phyloP scores from a whole-genome alignment of 768 basidiomycete species.

The Termitomyces sp. region DNA sequence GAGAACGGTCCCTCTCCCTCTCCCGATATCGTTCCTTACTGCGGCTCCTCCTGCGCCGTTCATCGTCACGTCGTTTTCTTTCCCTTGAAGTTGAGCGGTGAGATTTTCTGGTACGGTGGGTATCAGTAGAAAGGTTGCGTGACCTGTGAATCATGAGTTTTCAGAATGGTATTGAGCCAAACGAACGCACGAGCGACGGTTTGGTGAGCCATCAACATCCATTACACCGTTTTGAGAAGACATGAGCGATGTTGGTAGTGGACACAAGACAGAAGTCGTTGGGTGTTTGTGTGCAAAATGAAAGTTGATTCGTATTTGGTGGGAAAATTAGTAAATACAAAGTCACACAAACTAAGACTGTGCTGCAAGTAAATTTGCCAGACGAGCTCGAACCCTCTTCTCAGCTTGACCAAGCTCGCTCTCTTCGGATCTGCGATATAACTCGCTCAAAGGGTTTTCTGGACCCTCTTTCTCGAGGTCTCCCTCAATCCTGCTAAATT shows the following conservation, averaged over 20 bases:
- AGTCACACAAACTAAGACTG: constrained; percentile 8
- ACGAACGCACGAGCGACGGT: constrained; percentile 51
- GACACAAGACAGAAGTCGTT: neutral
- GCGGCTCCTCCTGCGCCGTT: constrained; percentile 56
- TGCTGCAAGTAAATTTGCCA: constrained; percentile 31
- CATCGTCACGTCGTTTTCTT: constrained; percentile 49
- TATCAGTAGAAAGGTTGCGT: constrained; percentile 74
- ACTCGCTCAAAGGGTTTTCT: constrained; percentile 47
- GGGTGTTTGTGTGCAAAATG: constrained; percentile 2
- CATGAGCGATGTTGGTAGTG: constrained; percentile 22
- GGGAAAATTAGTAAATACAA: constrained; percentile 6
- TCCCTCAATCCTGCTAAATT: constrained; percentile 50
- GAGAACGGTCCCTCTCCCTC: constrained; percentile 49
- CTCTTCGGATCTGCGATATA: constrained; percentile 45
- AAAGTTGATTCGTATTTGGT: constrained; percentile 11
- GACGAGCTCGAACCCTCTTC: constrained; percentile 46
- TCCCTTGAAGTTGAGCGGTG: constrained; percentile 70
- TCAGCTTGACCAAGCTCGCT: constrained; percentile 54
- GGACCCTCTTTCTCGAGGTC: constrained; percentile 51
- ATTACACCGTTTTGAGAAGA: constrained; percentile 49
- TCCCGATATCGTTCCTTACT: constrained; percentile 54
- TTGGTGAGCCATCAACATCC: constrained; percentile 59
- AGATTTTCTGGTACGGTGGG: constrained; percentile 64
- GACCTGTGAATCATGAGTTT: constrained; percentile 32
- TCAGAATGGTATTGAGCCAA: neutral